Percentiles rank a stretch among this genome's conserved stretches.
phyloP scores from a whole-genome alignment of 2,329 filamentous ascomycete species.

The Talaromyces sp. region DNA sequence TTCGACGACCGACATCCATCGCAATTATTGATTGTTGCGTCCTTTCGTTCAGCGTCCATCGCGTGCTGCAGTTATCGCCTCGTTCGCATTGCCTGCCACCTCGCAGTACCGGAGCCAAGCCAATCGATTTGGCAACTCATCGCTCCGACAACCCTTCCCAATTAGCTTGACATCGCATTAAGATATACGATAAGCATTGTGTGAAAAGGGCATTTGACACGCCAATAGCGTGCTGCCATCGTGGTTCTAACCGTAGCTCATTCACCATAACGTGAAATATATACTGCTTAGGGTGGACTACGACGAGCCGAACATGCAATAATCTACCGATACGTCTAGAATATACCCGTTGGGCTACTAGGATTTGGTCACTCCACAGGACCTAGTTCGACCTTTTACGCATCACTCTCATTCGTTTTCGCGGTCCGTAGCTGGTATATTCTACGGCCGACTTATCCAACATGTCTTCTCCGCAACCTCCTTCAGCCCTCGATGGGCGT shows the following conservation, averaged over 20 bases:
- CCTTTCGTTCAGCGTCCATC: not conserved
- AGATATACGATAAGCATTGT: not conserved
- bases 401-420: slow-evolving; percentile 2
- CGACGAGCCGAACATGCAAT: slow-evolving; percentile 15
- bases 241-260: not conserved
- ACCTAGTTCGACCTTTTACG: slow-evolving; percentile 13
- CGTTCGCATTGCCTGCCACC: not conserved
- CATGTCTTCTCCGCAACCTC: slow-evolving; percentile 72
- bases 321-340: not conserved
- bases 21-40: not conserved
- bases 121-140: slow-evolving; percentile 10
- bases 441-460: slow-evolving; percentile 24
- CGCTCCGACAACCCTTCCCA: not conserved
- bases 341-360: slow-evolving; percentile 6
- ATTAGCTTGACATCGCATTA: not conserved
- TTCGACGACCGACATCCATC: not conserved
- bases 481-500: slow-evolving; percentile 66
- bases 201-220: not conserved
- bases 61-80: slow-evolving; percentile 2
- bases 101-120: not conserved
- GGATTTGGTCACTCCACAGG: slow-evolving; percentile 16
- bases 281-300: not conserved
- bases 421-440: slow-evolving; percentile 29
- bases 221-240: not conserved
- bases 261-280: not conserved